phyloP scores from a whole-genome alignment of 2,329 filamentous ascomycete species.

The Didymella arachidicola region DNA sequence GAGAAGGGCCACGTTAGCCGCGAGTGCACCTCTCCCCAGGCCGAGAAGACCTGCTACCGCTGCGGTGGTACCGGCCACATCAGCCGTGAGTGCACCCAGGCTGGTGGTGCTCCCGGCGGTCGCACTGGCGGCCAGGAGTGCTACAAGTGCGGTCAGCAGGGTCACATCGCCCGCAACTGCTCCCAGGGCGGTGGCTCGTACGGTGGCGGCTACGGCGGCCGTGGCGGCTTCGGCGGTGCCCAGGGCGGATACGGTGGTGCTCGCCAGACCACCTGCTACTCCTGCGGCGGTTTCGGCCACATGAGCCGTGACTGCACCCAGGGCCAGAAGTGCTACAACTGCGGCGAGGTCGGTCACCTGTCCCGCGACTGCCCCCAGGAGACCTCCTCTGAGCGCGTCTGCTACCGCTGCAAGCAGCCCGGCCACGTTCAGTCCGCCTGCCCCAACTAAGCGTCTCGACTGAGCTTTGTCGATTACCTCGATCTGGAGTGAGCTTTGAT shows the following conservation, averaged over 20 bases:
- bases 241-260: slow-evolving; percentile 56
- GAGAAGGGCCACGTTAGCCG: slow-evolving; percentile 67
- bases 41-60: slow-evolving; percentile 79
- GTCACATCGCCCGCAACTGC: slow-evolving; percentile 96
- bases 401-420: slow-evolving; percentile 91
- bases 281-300: slow-evolving; percentile 95
- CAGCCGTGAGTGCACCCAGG: slow-evolving; percentile 78
- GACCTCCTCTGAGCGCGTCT: slow-evolving; percentile 89
- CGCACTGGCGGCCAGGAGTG: slow-evolving; percentile 68
- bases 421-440: slow-evolving; percentile 95
- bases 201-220: slow-evolving; percentile 55
- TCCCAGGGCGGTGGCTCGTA: slow-evolving; percentile 63
- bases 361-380: slow-evolving; percentile 96
- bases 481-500: slow-evolving; percentile 42
- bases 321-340: slow-evolving; percentile 99
- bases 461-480: slow-evolving; percentile 40
- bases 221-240: slow-evolving; percentile 56
- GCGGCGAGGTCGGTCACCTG: slow-evolving; percentile 90
- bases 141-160: slow-evolving; percentile 98
- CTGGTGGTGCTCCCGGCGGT: slow-evolving; percentile 60
- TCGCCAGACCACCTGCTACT: slow-evolving; percentile 80
- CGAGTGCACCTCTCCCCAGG: slow-evolving; percentile 87
- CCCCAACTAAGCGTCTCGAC: slow-evolving; percentile 71
- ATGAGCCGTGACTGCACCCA: slow-evolving; percentile 98
- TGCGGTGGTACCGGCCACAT: slow-evolving; percentile 88